Evolutionary conservation across 2,329 filamentous ascomycete species (phyloP), one percentile per base, ranked within the genome.

Genomic region (Sclerotiophoma versabilis): DNA sequence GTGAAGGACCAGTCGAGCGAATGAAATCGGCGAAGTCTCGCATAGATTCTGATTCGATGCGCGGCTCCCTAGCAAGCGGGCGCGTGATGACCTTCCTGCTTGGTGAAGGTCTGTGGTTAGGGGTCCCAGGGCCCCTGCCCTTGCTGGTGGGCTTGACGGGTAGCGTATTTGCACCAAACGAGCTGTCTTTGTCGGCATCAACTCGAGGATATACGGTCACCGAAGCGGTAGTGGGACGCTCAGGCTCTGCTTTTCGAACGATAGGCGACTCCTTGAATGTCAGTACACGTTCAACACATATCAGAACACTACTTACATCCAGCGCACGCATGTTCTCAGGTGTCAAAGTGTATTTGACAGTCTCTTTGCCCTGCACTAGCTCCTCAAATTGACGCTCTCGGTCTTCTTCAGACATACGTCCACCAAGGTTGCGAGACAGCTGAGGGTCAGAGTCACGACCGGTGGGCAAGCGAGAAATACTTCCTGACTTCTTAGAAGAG

Each of bases 11-110:
- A 25, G 92, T 96, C 0, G 89, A 90, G 55, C 91, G 88, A 66
- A 96, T 91, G 71, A 96, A 97, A 54, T 96, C 89, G 19, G 92
- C 90, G 76, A 97, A 91, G 66, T 96, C 93, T 38, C 87, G 82
- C 8, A 89, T 85, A 0, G 91, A 91, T 58, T 93, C 89, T 5
- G 82, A 80, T 9, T 86, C 82, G 8, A 90, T 80, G 57, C 89
- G 84, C 1, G 92, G 87, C 62, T 96, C 92, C 59, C 92, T 84
- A 20, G 92, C 86, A 53, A 60, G 75, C 8, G 68, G 68, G 37
- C 71, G 66, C n/a, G 57, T 60, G 4, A 70, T 59, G 1, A 65
- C 60, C 47, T 67, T 69, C 15, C 64, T 59, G 47, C 62, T 64
- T 11, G 66, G 63, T 14, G 67, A 66, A 15, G 69, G 61, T 48